Percentiles rank a stretch among this genome's conserved stretches.
Conservation (phyloP, 352 stramenopile species). For the Globisporangium apiculatum region DNA sequence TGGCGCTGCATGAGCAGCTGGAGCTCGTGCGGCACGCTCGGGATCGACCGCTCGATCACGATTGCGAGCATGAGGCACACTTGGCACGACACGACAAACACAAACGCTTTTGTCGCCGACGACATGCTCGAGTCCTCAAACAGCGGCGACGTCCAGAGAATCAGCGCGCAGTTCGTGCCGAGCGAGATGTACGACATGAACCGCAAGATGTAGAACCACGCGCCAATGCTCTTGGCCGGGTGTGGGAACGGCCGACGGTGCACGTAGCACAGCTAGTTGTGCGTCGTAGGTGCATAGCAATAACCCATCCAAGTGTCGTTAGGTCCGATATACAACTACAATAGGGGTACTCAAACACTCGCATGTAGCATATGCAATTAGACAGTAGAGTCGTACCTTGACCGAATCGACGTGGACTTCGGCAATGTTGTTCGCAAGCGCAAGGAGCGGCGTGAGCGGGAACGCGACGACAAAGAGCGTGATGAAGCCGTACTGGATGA, state of each 20-base stretch:
- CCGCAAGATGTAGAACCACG: slow-evolving; percentile 86
- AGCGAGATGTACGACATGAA: slow-evolving; percentile 78
- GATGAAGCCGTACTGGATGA: slow-evolving; percentile 95
- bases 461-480: slow-evolving; percentile 93
- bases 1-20: slow-evolving; percentile 46
- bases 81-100: slow-evolving; percentile 66
- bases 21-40: slow-evolving; percentile 51
- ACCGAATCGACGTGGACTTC: slow-evolving; percentile 88
- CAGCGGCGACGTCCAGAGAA: slow-evolving; percentile 78
- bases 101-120: slow-evolving; percentile 41
- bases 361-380: background rate
- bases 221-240: slow-evolving; percentile 85
- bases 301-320: background rate
- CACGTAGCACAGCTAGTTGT: slow-evolving; percentile 45
- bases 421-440: slow-evolving; percentile 86
- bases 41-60: slow-evolving; percentile 50
- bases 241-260: slow-evolving; percentile 73
- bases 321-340: background rate
- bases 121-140: slow-evolving; percentile 32
- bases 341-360: background rate
- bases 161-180: slow-evolving; percentile 70
- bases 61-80: slow-evolving; percentile 61
- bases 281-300: background rate
- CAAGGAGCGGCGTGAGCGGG: slow-evolving; percentile 88
- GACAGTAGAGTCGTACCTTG: slow-evolving; percentile 36